Base-by-base conservation (phyloP, 1,139 yeast genomes). In the Dujonia santamariae region DNA sequence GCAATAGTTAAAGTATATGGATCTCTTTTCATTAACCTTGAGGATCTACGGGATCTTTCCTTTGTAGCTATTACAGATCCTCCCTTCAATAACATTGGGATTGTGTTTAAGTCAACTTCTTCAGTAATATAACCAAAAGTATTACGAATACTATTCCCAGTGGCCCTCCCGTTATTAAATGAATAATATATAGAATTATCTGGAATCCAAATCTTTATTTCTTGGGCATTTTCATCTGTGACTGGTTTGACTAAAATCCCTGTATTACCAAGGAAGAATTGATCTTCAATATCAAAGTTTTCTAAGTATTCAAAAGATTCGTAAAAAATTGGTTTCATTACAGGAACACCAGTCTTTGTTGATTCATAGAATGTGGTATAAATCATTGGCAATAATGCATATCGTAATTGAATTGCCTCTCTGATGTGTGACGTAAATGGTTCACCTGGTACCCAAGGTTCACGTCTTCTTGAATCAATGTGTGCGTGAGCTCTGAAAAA, bases 401-500 rank as follows among this genome's bases (percentile, higher is more conserved):
- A 92, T 41, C 99, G 70, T 45, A 86, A 65, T 38, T 65, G 67
- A 18, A 92, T 69, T 0, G 96, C 83, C 32, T 83, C 81, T 37
- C 85, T 71, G 36, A 88, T 82, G 18, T 74, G 55, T 0, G 76
- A 63, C n/a, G 82, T 77, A 47, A 75, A 79, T 3, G 92, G 90
- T 20, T 80, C 94, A 3, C 85, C 85, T 2, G 84, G 72, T 31
- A 90, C 59, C 81, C 90, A 92, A 1, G 98, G 98, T 52, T 92
- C 99, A 41, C 97, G 75, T 58, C 97, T 78, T 50, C 84, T 72
- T 1, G 97, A 72, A 56, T 92, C 97, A 38, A 90, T 84, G 61
- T 94, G 97, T 0, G 97, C 97, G 61, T 92, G 99, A 0, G 84
- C 97, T 51, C 98, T 72, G 67, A 92, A 90, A 52, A 92, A 94